Base-by-base conservation (phyloP, 2,329 filamentous ascomycete genomes). In the Penicillium concentricum region DNA sequence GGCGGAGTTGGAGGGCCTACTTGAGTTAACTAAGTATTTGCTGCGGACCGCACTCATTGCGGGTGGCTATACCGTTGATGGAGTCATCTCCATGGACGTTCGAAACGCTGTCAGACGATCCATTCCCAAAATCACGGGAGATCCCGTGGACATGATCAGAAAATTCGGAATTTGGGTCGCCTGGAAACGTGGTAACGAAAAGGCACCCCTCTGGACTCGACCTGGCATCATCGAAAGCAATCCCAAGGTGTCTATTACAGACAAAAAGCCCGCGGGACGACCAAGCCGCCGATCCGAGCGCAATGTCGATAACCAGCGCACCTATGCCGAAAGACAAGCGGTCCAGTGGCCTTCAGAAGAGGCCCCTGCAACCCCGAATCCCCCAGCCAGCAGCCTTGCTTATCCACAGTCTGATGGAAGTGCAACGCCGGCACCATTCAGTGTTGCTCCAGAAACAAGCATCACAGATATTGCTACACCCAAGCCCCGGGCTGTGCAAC, bases 101-200 rank as follows among this genome's bases (percentile, higher is more conserved):
- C 79, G 82, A 59, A 85, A 85, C 58, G 82, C 84, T 3, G 82
- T 88, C 49, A 82, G 80, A 57, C 79, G 79, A 30, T 86, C 84
- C 3, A 87, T 88, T 53, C 86, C 86, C 0, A 87, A 87, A 70
- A 80, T 79, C 30, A 76, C 82, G 56, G 82, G 82, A 35, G 85
- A 88, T 54, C 84, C 85, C 5, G 70, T 87, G n/a, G 80, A 84
- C 30, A 72, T 83, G 34, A 81, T 84, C 54, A 80, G 81, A 62
- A 80, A 74, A 16, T 87, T 88, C 61, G 85, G 84, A 5, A 76
- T 87, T 55, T 88, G 86, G 86, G 80, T 83, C 56, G 83, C 85
- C 3, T 88, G 85, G 85, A 88, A 88, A 69, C 81, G 83, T 53
- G 86, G 86, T 12, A 86, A 87, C 65, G 84, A 87, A 61, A 75